Base-by-base conservation (phyloP, 2,329 filamentous ascomycete genomes). In the Teratosphaeria gauchensis region DNA sequence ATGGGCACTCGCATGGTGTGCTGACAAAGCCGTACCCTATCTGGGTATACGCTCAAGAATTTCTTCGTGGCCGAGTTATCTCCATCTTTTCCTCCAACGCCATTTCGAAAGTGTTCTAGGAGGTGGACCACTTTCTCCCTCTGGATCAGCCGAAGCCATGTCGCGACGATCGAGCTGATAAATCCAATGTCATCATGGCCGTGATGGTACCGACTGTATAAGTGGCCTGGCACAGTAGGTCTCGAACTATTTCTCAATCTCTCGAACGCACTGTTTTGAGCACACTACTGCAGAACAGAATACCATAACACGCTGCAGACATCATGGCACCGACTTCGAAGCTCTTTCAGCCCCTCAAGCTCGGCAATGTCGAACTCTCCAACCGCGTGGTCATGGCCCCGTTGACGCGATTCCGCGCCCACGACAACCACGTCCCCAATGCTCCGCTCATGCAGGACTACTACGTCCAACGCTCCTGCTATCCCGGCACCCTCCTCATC, bases 331-430 rank as follows among this genome's bases (percentile, higher is more conserved):
- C 46, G 11, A 16, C 32, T 1, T 59, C 59, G 35, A 58, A 56
- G 60, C 70, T 77, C 46, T 77, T 77, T 61, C 58, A 72, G 56
- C 76, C 78, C 21, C 61, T 81, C 32, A 63, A 67, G 16, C 65
- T 80, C 19, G 79, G 79, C 30, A 62, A 65, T 24, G 62, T 73
- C 61, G 64, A 70, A 14, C 74, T 82, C 32, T 66, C 71, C 42
- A 74, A 77, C 63, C 77, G 79, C 51, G 65, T 86, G 42, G 77
- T 76, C 48, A 78, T 86, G 74, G 79, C 82, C 0, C 82, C 83
- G 1, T 71, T 86, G 58, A 84, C 82, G n/a, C 73, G 76, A 51
- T 75, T 75, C 68, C 71, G 76, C 53, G 75, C 74, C 53, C 68
- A 71, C 54, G 75, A 82, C 57, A 72, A 80, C 58, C 61, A 65